Evolutionary conservation across 2,329 filamentous ascomycete species (phyloP).

Genomic region (Diaporthe sp.): DNA sequence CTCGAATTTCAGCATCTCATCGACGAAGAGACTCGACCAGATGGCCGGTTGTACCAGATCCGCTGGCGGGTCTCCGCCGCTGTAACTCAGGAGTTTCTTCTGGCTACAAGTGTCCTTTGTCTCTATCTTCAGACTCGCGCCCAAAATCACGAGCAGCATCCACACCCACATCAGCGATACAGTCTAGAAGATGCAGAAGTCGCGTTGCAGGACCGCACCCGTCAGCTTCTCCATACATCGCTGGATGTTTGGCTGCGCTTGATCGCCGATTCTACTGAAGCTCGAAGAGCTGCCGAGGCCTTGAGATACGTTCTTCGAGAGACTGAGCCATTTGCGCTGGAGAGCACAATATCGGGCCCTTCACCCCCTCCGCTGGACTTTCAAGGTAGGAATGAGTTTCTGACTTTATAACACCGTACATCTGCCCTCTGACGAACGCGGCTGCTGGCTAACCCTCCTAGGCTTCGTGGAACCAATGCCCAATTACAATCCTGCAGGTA

Average conservation of each 20-base stretch:
- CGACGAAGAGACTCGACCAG: conserved; percentile 60
- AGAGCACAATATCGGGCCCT: background rate
- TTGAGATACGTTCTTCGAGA: background rate
- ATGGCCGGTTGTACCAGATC: conserved; percentile 57
- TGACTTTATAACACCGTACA: background rate
- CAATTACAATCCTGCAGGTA: background rate
- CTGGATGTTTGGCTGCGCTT: conserved; percentile 39
- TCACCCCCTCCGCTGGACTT: background rate
- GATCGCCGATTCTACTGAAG: conserved; percentile 38
- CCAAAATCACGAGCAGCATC: background rate
- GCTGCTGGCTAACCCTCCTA: background rate
- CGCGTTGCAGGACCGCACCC: conserved; percentile 4
- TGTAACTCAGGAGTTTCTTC: conserved; percentile 61
- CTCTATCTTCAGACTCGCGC: conserved; percentile 54
- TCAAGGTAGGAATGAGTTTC: background rate
- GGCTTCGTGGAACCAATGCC: background rate
- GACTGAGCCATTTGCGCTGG: background rate
- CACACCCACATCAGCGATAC: background rate
- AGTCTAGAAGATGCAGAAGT: background rate
- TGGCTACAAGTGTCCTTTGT: conserved; percentile 63
- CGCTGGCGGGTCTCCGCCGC: conserved; percentile 62
- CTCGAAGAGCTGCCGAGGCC: conserved; percentile 38
- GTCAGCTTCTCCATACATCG: conserved; percentile 32
- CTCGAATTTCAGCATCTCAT: conserved; percentile 64
- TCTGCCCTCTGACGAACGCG: background rate